phyloP scores from a whole-genome alignment of 352 stramenopile genomes.

The Globisporangium cederbergense region DNA sequence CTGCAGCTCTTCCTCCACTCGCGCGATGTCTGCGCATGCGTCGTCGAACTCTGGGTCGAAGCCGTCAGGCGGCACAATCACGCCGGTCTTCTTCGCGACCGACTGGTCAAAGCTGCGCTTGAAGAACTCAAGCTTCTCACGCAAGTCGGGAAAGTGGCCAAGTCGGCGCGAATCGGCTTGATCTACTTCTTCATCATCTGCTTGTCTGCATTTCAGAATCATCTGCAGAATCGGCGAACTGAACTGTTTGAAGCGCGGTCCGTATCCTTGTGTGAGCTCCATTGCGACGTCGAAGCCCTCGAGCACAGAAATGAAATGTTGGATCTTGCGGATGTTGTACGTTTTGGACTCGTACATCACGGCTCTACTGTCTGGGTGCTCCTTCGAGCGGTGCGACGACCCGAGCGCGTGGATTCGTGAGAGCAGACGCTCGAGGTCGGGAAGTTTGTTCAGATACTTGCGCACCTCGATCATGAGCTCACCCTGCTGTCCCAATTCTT shows the following conservation, averaged over 20 bases:
- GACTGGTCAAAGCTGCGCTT: slow-evolving; percentile 95
- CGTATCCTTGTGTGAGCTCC: slow-evolving; percentile 83
- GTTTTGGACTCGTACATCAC: slow-evolving; percentile 97
- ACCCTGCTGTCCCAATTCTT: slow-evolving; percentile 86
- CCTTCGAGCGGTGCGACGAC: slow-evolving; percentile 66
- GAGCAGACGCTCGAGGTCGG: slow-evolving; percentile 96
- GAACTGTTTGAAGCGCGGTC: slow-evolving; percentile 57
- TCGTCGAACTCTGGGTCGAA: slow-evolving; percentile 95
- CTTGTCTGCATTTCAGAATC: slow-evolving; percentile 39
- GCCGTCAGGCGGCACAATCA: slow-evolving; percentile 92
- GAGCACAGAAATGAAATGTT: slow-evolving; percentile 89
- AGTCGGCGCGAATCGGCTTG: neutral
- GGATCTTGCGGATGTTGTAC: slow-evolving; percentile 98
- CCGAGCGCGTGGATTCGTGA: slow-evolving; percentile 96
- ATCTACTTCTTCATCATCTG: neutral
- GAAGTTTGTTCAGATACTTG: slow-evolving; percentile 85
- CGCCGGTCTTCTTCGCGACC: slow-evolving; percentile 84
- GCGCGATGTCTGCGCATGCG: slow-evolving; percentile 84
- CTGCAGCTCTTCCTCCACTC: slow-evolving; percentile 88
- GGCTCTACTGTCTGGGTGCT: slow-evolving; percentile 95
- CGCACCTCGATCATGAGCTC: slow-evolving; percentile 82
- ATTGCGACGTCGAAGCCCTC: slow-evolving; percentile 85
- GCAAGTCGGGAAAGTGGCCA: slow-evolving; percentile 90
- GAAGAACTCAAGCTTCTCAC: slow-evolving; percentile 93
- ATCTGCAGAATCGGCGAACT: slow-evolving; percentile 50